Evolutionary conservation across 1,284 basidiomycete species (phyloP).

Genomic region (Tilletia caries): DNA sequence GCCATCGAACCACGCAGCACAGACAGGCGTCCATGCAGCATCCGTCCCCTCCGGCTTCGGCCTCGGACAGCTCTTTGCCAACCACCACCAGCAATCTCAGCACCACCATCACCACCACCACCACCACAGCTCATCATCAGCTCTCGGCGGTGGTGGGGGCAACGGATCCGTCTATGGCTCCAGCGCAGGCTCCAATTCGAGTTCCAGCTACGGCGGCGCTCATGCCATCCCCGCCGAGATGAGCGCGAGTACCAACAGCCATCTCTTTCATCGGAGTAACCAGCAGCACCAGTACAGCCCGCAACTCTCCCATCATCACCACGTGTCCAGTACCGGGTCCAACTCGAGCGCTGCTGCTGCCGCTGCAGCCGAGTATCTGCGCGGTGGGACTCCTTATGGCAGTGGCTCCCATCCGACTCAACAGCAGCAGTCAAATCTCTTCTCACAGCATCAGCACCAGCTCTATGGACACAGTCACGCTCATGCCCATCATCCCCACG

Average conservation of each 20-base stretch:
- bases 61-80: slow-evolving; percentile 18
- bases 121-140: not conserved
- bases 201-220: slow-evolving; percentile 17
- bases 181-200: slow-evolving; percentile 15
- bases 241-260: slow-evolving; percentile 15
- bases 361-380: not conserved
- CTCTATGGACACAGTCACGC: not conserved
- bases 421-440: not conserved
- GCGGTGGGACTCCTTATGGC: not conserved
- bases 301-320: not conserved
- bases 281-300: not conserved
- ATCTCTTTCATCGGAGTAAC: not conserved
- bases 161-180: slow-evolving; percentile 10
- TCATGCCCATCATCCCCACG: not conserved
- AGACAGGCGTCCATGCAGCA: slow-evolving; percentile 25
- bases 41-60: slow-evolving; percentile 36
- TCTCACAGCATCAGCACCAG: not conserved
- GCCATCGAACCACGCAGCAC: slow-evolving; percentile 21
- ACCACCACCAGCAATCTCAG: not conserved
- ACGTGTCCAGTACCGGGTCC: not conserved
- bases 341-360: too few species aligned
- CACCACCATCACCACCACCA: too few species aligned
- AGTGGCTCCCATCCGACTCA: too few species aligned
- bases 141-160: not conserved
- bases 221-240: slow-evolving; percentile 25